Evolutionary conservation across 1,139 yeast species (phyloP).

Genomic region (Sugiyamaella xylanicola): DNA sequence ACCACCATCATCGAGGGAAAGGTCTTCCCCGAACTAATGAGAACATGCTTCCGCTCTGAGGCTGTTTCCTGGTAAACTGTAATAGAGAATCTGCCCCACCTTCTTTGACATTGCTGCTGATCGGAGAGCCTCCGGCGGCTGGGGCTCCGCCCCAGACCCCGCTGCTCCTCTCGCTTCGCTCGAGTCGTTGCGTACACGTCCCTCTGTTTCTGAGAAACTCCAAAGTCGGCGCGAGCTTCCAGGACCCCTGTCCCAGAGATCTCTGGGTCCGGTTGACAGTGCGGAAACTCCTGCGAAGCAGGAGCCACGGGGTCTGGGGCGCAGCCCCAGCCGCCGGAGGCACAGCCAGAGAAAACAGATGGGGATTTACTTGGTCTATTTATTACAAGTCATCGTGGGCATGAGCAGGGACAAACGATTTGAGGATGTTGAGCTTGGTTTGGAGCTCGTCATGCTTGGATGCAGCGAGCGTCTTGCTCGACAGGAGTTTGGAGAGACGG

Average conservation of each 20-base stretch:
- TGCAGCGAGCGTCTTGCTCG: constrained; percentile 43
- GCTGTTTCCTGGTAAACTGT: constrained; percentile 56
- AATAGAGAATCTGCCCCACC: constrained; percentile 5
- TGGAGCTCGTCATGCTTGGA: constrained; percentile 41
- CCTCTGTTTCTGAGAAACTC: too few species aligned
- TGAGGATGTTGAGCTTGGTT: constrained; percentile 40
- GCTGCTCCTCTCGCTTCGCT: neutral
- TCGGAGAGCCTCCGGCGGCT: neutral
- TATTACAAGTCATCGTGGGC: constrained; percentile 16
- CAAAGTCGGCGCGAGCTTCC: too few species aligned
- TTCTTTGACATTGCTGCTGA: too few species aligned
- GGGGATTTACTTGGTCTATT: neutral
- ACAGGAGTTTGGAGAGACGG: constrained; percentile 54
- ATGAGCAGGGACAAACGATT: constrained; percentile 26
- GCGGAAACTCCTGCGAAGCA: too few species aligned
- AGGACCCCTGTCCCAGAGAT: too few species aligned
- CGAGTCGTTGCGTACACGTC: too few species aligned
- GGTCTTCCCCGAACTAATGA: constrained; percentile 71
- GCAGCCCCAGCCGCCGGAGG: neutral
- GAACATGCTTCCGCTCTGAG: constrained; percentile 53
- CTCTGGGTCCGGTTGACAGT: too few species aligned
- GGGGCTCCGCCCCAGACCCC: neutral
- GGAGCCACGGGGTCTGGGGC: neutral
- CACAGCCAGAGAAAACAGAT: neutral
- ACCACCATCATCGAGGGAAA: constrained; percentile 69